These are phyloP conservation scores for Xerocomus spinulosus DNA, from an alignment of 768 basidiomycete genomes.

Conservation along the genomic window DNA sequence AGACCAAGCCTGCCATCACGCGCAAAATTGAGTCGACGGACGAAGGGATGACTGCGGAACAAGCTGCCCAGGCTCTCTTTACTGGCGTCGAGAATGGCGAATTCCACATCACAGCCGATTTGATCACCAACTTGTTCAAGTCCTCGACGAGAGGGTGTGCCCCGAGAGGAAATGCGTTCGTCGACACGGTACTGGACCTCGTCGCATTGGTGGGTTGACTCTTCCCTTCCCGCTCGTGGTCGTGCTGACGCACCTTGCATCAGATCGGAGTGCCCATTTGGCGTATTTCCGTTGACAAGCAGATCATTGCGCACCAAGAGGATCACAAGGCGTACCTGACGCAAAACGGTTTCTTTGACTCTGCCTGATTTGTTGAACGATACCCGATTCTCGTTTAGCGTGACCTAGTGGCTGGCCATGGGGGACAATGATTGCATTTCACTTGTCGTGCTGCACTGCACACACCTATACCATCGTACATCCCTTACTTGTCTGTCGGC, in stretches of 20 bases:
- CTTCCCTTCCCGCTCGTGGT: background rate
- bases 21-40: slow-evolving; percentile 75
- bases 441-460: too few relatives aligned
- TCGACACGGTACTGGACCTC: slow-evolving; percentile 45
- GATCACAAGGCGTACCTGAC: slow-evolving; percentile 47
- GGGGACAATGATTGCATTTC: background rate
- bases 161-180: slow-evolving; percentile 54
- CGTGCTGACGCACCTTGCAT: background rate
- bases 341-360: slow-evolving; percentile 40
- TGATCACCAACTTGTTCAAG: slow-evolving; percentile 64
- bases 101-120: slow-evolving; percentile 71
- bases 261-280: slow-evolving; percentile 52
- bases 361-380: too few relatives aligned
- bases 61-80: slow-evolving; percentile 55
- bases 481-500: background rate
- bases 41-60: slow-evolving; percentile 56
- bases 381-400: too few relatives aligned
- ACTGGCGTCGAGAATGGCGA: slow-evolving; percentile 68
- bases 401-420: background rate
- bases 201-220: slow-evolving; percentile 40
- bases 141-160: slow-evolving; percentile 57
- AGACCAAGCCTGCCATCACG: slow-evolving; percentile 70
- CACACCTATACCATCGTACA: background rate
- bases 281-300: slow-evolving; percentile 47
- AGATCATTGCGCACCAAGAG: slow-evolving; percentile 39